Evolutionary conservation across 2,329 filamentous ascomycete genomes (phyloP).

Genomic region (Pseudogymnoascus sp.): DNA sequence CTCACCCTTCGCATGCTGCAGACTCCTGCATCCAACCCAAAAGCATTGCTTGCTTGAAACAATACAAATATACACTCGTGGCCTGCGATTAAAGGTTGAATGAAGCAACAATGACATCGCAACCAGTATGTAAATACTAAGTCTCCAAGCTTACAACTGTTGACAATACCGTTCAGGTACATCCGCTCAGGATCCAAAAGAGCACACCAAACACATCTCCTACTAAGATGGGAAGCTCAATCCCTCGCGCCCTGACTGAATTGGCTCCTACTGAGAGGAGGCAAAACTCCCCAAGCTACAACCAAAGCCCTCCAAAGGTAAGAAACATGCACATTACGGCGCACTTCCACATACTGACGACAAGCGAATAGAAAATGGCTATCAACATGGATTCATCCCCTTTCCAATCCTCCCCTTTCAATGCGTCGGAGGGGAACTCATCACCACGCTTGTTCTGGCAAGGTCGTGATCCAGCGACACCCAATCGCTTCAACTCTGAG

Average conservation of each 20-base stretch:
- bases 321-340: slow-evolving; percentile 19
- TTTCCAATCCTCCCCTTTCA: slow-evolving; percentile 75
- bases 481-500: slow-evolving; percentile 57
- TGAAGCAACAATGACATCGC: slow-evolving; percentile 13
- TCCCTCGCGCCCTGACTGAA: slow-evolving; percentile 75
- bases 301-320: slow-evolving; percentile 63
- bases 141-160: neutral
- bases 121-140: slow-evolving; percentile 9
- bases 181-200: slow-evolving; percentile 75
- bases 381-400: slow-evolving; percentile 70
- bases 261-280: slow-evolving; percentile 78
- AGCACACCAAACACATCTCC: slow-evolving; percentile 52
- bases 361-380: slow-evolving; percentile 51
- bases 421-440: slow-evolving; percentile 45
- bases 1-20: slow-evolving; percentile 5
- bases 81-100: neutral
- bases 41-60: neutral
- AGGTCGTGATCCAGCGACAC: slow-evolving; percentile 60
- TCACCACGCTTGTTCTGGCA: slow-evolving; percentile 93
- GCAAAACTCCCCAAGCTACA: slow-evolving; percentile 89
- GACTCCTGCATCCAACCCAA: neutral
- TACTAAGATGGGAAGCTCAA: slow-evolving; percentile 45
- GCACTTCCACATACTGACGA: slow-evolving; percentile 10
- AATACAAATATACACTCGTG: slow-evolving; percentile 4
- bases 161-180: slow-evolving; percentile 44